These are phyloP conservation scores for Anethum foeniculum DNA, from an alignment of 140 eudicot species.

Conservation along the genomic window DNA sequence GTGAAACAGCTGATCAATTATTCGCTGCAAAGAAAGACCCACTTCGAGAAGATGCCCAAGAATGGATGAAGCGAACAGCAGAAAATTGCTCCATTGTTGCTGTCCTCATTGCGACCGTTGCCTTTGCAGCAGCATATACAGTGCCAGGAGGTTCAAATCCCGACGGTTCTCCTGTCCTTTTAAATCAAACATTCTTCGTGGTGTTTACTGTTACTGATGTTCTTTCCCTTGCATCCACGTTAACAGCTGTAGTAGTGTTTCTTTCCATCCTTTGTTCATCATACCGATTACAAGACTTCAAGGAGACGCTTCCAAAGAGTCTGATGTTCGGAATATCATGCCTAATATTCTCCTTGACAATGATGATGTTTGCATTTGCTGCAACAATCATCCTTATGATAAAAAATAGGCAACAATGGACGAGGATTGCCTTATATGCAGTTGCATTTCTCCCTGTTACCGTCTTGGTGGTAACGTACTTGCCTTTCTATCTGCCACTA, in stretches of 20 bases:
- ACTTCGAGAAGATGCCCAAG: not conserved
- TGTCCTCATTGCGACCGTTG: conserved; percentile 23
- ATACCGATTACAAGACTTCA: conserved; percentile 11
- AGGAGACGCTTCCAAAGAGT: conserved; percentile 8
- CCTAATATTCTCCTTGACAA: conserved; percentile 13
- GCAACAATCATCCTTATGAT: conserved; percentile 17
- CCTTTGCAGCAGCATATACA: conserved; percentile 24
- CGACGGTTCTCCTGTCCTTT: conserved; percentile 14
- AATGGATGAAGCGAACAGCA: conserved; percentile 10
- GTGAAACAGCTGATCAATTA: not conserved
- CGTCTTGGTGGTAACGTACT: conserved; percentile 6
- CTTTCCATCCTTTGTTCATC: conserved; percentile 20
- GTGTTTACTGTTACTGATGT: conserved; percentile 15
- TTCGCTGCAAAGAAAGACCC: not conserved
- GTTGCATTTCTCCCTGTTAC: conserved; percentile 21
- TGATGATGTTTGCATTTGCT: conserved; percentile 11
- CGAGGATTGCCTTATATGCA: conserved; percentile 11
- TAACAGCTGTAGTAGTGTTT: conserved; percentile 15
- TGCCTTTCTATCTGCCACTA: conserved; percentile 9
- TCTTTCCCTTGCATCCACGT: conserved; percentile 15
- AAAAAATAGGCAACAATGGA: conserved; percentile 4
- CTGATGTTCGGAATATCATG: conserved; percentile 13
- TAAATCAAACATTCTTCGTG: conserved; percentile 14
- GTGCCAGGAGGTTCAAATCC: conserved; percentile 21
- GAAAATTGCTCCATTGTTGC: conserved; percentile 17